A percentile compares a stretch with the other conserved stretches of the same genome.
Conservation (phyloP, 805 yeast genomes). For the Myxozyma neotropica region DNA sequence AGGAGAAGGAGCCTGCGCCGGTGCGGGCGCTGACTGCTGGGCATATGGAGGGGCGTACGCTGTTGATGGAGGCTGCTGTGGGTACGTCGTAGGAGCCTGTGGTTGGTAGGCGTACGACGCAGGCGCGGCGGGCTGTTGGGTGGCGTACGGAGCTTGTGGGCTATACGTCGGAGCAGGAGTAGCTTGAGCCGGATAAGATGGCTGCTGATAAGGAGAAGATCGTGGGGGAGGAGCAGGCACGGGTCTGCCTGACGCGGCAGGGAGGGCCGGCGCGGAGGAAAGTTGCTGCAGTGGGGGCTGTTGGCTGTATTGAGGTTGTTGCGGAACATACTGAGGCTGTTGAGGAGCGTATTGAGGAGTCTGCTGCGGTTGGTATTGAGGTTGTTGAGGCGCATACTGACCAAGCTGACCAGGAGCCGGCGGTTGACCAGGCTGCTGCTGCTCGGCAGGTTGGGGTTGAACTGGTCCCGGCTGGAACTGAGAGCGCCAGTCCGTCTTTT, state of each 20-base stretch:
- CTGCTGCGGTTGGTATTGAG: background rate
- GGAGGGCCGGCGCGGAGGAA: background rate
- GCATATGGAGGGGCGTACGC: background rate
- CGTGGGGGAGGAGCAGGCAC: conserved; percentile 28
- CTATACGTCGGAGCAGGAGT: conserved; percentile 14
- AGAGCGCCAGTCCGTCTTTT: conserved; percentile 24
- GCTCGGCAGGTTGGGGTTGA: conserved; percentile 13
- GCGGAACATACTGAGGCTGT: background rate
- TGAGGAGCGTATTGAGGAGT: conserved; percentile 5
- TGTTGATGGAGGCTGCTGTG: background rate
- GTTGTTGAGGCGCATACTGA: conserved; percentile 5
- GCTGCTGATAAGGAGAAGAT: conserved; percentile 13
- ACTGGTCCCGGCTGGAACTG: conserved; percentile 11
- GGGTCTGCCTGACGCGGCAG: conserved; percentile 12
- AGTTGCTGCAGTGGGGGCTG: conserved; percentile 12
- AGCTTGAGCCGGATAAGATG: conserved; percentile 10
- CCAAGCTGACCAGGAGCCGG: background rate
- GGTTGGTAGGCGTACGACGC: background rate
- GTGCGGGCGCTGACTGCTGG: conserved; percentile 3
- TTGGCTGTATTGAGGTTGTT: conserved; percentile 1
- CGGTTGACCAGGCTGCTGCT: background rate
- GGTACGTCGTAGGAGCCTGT: too few species aligned
- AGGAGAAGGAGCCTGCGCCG: conserved; percentile 9
- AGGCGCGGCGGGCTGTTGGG: background rate
- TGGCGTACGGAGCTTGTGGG: background rate